These are phyloP conservation scores for Filosporella fistucella DNA, from an alignment of 495 filamentous ascomycete genomes.

Conservation along the genomic window DNA sequence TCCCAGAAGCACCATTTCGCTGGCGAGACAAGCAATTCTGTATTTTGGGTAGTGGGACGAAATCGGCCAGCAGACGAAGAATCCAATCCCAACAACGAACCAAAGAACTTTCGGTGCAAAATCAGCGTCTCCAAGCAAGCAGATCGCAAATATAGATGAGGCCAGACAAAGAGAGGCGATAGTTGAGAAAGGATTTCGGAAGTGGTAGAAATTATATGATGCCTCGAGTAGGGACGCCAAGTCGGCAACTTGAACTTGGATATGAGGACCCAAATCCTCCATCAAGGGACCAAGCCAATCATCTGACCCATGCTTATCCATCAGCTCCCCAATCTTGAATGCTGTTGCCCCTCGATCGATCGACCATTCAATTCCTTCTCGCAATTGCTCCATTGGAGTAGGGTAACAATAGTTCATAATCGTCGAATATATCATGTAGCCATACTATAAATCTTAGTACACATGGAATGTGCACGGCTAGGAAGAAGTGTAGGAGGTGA, in stretches of 20 bases:
- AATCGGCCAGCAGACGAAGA: conserved; percentile 40
- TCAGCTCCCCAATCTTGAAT: conserved; percentile 33
- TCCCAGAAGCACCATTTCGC: conserved; percentile 39
- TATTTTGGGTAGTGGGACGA: conserved; percentile 36
- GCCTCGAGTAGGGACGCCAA: conserved; percentile 38
- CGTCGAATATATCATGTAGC: conserved; percentile 35
- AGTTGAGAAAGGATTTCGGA: conserved; percentile 33
- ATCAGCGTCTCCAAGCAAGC: conserved; percentile 25
- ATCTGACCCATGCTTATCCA: conserved; percentile 36
- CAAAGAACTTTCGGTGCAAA: conserved; percentile 35
- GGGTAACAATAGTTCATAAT: conserved; percentile 31
- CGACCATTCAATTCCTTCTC: conserved; percentile 28
- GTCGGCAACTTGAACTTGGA: conserved; percentile 40
- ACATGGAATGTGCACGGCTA: conserved; percentile 2
- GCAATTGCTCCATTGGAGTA: conserved; percentile 29
- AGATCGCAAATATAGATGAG: conserved; percentile 26
- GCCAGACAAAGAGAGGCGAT: conserved; percentile 31
- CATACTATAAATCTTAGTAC: conserved; percentile 4
- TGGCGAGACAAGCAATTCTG: conserved; percentile 34
- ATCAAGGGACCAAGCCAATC: conserved; percentile 36
- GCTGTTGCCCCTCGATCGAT: conserved; percentile 26
- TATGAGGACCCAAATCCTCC: conserved; percentile 32
- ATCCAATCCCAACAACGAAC: conserved; percentile 31
- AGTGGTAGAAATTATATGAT: conserved; percentile 39
- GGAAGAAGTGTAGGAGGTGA: background rate